Base-by-base conservation (phyloP, 139 green algal genomes). In the Tetraselmis chui region DNA sequence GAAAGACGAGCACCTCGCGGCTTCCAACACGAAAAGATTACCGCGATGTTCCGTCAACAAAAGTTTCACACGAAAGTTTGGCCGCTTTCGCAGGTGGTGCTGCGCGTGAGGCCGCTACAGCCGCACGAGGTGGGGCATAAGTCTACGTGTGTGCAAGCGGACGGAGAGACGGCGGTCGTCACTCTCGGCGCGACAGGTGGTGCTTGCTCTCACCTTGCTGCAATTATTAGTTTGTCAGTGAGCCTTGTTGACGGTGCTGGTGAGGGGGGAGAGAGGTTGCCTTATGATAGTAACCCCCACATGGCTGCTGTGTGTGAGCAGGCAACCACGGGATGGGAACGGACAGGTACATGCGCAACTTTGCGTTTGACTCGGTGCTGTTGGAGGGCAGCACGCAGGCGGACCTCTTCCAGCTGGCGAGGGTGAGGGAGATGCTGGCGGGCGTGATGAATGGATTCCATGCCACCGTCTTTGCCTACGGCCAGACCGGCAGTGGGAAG, bases 401-500 rank as follows among this genome's bases (percentile, higher is more conserved):
- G 23, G 81, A 88, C 1, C 1, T 90, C 25, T 88, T 87, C 77
- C 29, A 75, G 27, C 27, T 27, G 29, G 80, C 79, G 24, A 77
- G 81, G 18, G 32, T 90, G 0, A 0, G 45, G 2, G 76, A 85
- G 2, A 76, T 90, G 77, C 81, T 90, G 0, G 23, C 82, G 18
- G 81, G 79, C 0, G 85, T 83, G 0, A 31, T 80, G 0, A 29
- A 74, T 0, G 87, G 88, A 1, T 90, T 86, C 80, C 84, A 89
- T 67, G 81, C 85, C 0, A 90, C 85, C 26, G 45, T 92, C 5
- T 90, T 92, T 75, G 86, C 86, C 0, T 92, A 92, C 78, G 88
- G 88, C 22, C 88, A 92, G 80, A 91, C 87, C 0, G 87, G 87
- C 84, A 87, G 79, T 0, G 89, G 89, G 0, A 93, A 93, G 82